Evolutionary conservation across 2,329 filamentous ascomycete species (phyloP), one percentile per base, ranked within the genome.

Genomic region (Chaetomium strumarium): DNA sequence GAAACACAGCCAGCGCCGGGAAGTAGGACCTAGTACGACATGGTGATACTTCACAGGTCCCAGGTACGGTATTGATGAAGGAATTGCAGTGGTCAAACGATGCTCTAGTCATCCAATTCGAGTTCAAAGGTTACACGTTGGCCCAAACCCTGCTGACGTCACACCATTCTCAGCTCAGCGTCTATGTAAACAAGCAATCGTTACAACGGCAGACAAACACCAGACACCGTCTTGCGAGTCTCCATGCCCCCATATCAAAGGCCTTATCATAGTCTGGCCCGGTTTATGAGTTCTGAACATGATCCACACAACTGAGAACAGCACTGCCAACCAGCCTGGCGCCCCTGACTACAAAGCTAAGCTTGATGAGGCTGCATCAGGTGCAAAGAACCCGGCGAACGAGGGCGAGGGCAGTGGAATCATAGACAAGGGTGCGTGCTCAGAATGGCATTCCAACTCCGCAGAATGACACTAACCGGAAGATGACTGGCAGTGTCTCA

Each of bases 371-470:
- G 69, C 66, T 13, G 74, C 75, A 2, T 54, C 36, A 14, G 40
- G 29, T 29, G 43, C 11, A 13, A 51, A 55, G 36, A 46, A 44
- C 19, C 39, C 30, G 4, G 31, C 36, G 8, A 52, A 56, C 16
- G 62, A 53, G 9, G 53, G 56, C n/a, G 49, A 73, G 33, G 14
- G 14, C 20, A 13, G 12, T 45, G 66, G 68, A 0, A 60, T 77
- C 3, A 54, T 74, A 8, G 71, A 75, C 46, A 76, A 75, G 65
- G 72, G 74, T 74, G 60, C 31, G 64, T 34, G 17, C 19, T 5
- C 2, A 16, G 24, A 14, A 8, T 20, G 9, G 14, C 9, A 10
- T 45, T 24, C 9, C n/a, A 13, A 7, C 14, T 14, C 34, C 13
- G 34, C 14, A 37, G 34, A 13, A 8, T n/a, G 17, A 12, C 24